Evolutionary conservation across 2,329 filamentous ascomycete genomes (phyloP), one percentile per base, ranked within the genome.

Genomic region (Stromatinia cepivora): DNA sequence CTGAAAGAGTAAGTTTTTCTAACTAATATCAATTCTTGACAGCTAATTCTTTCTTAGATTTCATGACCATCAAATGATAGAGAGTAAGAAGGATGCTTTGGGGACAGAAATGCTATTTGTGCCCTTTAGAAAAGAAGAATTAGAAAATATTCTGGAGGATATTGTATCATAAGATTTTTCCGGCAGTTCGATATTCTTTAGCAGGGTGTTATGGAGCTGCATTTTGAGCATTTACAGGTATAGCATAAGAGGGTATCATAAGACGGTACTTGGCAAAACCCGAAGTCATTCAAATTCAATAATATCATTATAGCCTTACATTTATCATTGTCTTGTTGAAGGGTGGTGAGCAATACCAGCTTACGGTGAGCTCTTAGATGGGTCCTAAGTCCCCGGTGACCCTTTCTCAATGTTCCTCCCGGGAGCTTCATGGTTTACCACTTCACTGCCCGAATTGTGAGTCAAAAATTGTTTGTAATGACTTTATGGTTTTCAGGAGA

Each of bases 41-140:
- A 36, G 36, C 58, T 69, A 50, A 69, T 54, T 10, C 67, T 69
- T 22, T n/a, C 28, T 54, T 66, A 91, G 89, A 80, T 95, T 99
- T 79, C 93, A 97, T 78, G 95, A 99, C 77, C 95, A 99, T 82
- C 93, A 97, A 77, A 98, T 99, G 88, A 91, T 99, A 72, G 92
- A 92, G 68, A 96, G 92, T 71, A 88, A 89, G 72, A 94, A 94
- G 77, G 94, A 99, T 79, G 86, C 87, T 0, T 83, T 94, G 69
- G 95, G 95, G 4, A 94, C 91, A 3, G 95, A 98, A 78, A 82
- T 95, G 66, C 80, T 99, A 59, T 91, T 92, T 73, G 87, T 97
- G 20, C 95, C 95, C 0, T 93, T 98, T 77, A 85, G 90, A 56
- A 90, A 90, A 74, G 93, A 97, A 73, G 95, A 99, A 80, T 83